Evolutionary conservation across 2,329 filamentous ascomycete species (phyloP), one percentile per base, ranked within the genome.

Genomic region (Neonectria punicea): DNA sequence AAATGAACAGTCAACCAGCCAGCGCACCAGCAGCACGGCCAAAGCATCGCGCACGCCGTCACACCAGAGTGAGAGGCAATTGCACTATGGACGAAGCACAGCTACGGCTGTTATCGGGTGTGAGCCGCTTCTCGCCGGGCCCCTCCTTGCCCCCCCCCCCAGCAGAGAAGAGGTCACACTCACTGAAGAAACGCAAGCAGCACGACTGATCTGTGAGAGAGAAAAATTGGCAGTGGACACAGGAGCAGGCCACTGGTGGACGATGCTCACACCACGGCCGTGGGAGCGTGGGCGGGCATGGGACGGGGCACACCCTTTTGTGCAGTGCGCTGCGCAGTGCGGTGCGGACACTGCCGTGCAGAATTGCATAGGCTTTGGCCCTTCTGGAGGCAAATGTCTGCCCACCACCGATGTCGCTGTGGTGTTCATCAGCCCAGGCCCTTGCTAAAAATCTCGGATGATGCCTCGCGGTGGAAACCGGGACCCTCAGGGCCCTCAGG

Each of bases 391-490:
- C 69, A 68, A 72, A 65, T 58, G 68, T 73, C 70, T 73, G 72
- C 70, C 72, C 72, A 74, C 71, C 71, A 72, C 71, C 72, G 72
- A 72, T 71, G 70, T 73, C 72, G 72, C 72, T 74, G 66, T 67
- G 67, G 70, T 72, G 69, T 66, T 71, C 65, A 74, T 73, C 71
- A 73, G 72, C 68, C 68, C 72, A 74, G 72, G 66, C 70, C 65
- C 67, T 64, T 70, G 64, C 56, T 39, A 65, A 65, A 65, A 74
- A 72, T 74, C 72, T 74, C 72, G 72, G 72, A 68, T 73, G 72
- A 74, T 74, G 72, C 66, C 64, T 71, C 56, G 57, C 68, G 72
- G 73, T 72, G 72, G 67, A 58, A 73, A 67, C 71, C 72, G 71
- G 72, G 70, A 66, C 65, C 70, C 72, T 73, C 70, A 68, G 56